A percentile compares a stretch with the other conserved stretches of the same genome.
These are phyloP conservation scores for Pseudopyrenochaeta lycopersici DNA, from an alignment of 2,329 filamentous ascomycete genomes.

Conservation along the genomic window DNA sequence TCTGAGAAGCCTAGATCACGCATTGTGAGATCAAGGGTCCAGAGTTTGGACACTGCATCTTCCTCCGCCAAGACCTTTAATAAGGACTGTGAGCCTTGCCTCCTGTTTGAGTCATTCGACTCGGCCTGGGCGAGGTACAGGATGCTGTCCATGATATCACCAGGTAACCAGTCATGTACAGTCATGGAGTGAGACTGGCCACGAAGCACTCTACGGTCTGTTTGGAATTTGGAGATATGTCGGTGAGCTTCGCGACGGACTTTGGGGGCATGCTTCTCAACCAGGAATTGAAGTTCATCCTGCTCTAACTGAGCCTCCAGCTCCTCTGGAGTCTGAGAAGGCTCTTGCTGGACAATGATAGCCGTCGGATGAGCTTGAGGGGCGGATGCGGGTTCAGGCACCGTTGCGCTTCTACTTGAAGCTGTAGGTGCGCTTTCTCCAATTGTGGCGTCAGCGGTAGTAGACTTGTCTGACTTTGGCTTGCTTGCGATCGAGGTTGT, in stretches of 20 bases:
- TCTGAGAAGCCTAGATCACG: slow-evolving; percentile 71
- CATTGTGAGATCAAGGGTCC: slow-evolving; percentile 82
- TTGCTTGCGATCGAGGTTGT: slow-evolving; percentile 93
- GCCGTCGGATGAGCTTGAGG: slow-evolving; percentile 6
- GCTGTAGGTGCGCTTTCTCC: slow-evolving; percentile 12
- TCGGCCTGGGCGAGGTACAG: slow-evolving; percentile 76
- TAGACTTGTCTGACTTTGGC: slow-evolving; percentile 60
- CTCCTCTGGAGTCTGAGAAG: slow-evolving; percentile 78
- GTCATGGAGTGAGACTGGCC: slow-evolving; percentile 78
- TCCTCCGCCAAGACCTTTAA: slow-evolving; percentile 70
- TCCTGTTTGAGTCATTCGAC: slow-evolving; percentile 60
- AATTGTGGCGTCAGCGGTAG: slow-evolving; percentile 23
- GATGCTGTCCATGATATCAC: slow-evolving; percentile 80
- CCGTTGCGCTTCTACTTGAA: slow-evolving; percentile 23
- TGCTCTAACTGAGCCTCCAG: slow-evolving; percentile 89
- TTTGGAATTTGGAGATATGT: slow-evolving; percentile 80
- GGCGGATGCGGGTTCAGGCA: slow-evolving; percentile 5
- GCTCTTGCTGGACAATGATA: slow-evolving; percentile 38
- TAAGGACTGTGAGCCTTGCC: slow-evolving; percentile 48
- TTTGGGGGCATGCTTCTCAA: slow-evolving; percentile 84
- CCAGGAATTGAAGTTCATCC: slow-evolving; percentile 85
- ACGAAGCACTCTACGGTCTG: slow-evolving; percentile 83
- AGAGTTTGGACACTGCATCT: slow-evolving; percentile 79
- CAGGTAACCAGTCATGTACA: slow-evolving; percentile 79
- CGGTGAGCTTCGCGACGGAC: slow-evolving; percentile 80